A percentile compares a stretch with the other conserved stretches of the same genome.
Evolutionary conservation across 352 stramenopile genomes (phyloP).

Genomic region (Pythium myriotylum): DNA sequence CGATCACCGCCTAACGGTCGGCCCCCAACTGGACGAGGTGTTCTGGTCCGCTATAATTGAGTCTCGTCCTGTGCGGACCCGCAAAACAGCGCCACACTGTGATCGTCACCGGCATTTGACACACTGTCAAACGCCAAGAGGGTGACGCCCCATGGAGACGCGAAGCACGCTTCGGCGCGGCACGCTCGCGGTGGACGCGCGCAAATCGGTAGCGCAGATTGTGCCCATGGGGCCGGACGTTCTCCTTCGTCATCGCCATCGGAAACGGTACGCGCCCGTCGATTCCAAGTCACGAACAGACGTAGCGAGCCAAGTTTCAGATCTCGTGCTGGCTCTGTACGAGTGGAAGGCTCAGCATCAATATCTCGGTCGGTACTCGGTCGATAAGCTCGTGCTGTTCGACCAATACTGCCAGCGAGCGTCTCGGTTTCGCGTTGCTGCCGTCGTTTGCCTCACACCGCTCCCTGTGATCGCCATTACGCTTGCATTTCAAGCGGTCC

Average conservation of each 20-base stretch:
- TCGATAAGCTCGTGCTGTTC: conserved; percentile 24
- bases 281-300: background rate
- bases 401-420: conserved; percentile 12
- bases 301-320: no score
- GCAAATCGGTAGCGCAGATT: background rate
- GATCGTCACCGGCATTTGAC: background rate
- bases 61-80: no score
- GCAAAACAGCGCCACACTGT: no score
- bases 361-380: conserved; percentile 17
- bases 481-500: conserved; percentile 7
- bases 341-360: conserved; percentile 5
- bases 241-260: background rate
- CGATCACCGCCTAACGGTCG: no score
- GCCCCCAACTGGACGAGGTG: no score
- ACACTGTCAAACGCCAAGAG: no score
- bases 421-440: background rate
- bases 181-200: background rate
- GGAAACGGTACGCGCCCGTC: background rate
- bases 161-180: background rate
- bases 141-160: background rate
- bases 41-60: no score
- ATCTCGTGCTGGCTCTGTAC: background rate
- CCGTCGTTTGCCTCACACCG: conserved; percentile 1
- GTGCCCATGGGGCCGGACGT: background rate
- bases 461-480: background rate